Percentiles rank a stretch among this genome's conserved stretches.
phyloP scores from a whole-genome alignment of 768 basidiomycete species.

The Macrolepiota fuliginosa region DNA sequence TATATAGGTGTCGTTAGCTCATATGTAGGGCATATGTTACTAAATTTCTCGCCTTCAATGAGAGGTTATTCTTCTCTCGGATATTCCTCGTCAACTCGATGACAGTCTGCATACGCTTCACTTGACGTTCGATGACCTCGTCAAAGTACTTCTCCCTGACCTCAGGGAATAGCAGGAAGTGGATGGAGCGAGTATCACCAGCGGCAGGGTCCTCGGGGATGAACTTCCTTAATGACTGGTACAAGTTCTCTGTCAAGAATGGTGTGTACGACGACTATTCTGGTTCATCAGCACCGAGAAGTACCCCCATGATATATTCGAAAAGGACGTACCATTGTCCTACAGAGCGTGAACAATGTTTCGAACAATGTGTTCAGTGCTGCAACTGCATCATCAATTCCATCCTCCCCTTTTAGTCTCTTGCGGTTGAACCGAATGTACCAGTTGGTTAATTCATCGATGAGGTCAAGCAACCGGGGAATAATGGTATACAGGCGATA shows the following conservation, averaged over 20 bases:
- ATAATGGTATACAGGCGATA: constrained; percentile 98
- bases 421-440: constrained; percentile 99
- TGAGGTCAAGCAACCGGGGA: constrained; percentile 86
- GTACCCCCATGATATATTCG: neutral
- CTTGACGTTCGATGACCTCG: constrained; percentile 88
- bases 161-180: constrained; percentile 92
- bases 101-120: constrained; percentile 91
- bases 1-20: constrained; percentile 26
- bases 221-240: constrained; percentile 85
- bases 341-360: constrained; percentile 88
- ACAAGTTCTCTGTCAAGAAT: constrained; percentile 95
- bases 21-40: neutral
- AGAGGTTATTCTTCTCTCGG: constrained; percentile 82
- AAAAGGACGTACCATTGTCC: constrained; percentile 74
- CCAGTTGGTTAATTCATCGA: constrained; percentile 98
- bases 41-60: constrained; percentile 72
- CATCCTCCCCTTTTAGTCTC: constrained; percentile 93
- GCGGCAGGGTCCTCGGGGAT: constrained; percentile 72
- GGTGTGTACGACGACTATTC: constrained; percentile 96
- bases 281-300: neutral
- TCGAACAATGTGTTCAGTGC: constrained; percentile 97
- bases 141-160: constrained; percentile 96
- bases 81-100: constrained; percentile 90
- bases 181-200: constrained; percentile 86
- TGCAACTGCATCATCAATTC: constrained; percentile 78